phyloP scores from a whole-genome alignment of 2,329 filamentous ascomycete species.

The Hypoxylon sp. region DNA sequence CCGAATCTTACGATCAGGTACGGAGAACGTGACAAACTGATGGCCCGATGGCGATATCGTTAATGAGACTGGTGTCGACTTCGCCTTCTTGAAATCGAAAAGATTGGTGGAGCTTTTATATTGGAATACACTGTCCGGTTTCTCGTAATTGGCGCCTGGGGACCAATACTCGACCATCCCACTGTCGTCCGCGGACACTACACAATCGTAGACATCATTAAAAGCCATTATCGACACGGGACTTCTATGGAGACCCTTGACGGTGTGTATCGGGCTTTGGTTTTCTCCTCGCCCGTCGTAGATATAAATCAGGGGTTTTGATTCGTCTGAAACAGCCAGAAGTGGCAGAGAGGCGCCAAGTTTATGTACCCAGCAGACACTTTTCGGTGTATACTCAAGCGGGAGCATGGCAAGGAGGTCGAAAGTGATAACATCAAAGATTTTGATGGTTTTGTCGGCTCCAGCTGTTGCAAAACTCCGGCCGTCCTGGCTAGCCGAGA shows the following conservation, averaged over 20 bases:
- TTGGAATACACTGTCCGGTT: slow-evolving; percentile 91
- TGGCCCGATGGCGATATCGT: slow-evolving; percentile 88
- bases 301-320: slow-evolving; percentile 80
- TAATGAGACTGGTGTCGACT: slow-evolving; percentile 84
- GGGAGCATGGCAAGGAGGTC: slow-evolving; percentile 86
- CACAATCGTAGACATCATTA: slow-evolving; percentile 90
- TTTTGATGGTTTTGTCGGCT: slow-evolving; percentile 82
- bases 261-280: slow-evolving; percentile 79
- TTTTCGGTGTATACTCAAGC: slow-evolving; percentile 81
- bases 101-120: slow-evolving; percentile 95
- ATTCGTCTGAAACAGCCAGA: slow-evolving; percentile 84
- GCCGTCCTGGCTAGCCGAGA: slow-evolving; percentile 90
- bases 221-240: slow-evolving; percentile 89
- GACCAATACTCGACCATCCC: slow-evolving; percentile 99
- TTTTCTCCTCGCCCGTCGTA: slow-evolving; percentile 93
- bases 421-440: slow-evolving; percentile 87
- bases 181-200: slow-evolving; percentile 87
- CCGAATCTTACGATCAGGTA: slow-evolving; percentile 93
- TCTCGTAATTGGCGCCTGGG: slow-evolving; percentile 84
- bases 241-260: slow-evolving; percentile 84
- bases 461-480: slow-evolving; percentile 94
- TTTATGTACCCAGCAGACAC: slow-evolving; percentile 92
- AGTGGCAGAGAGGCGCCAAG: slow-evolving; percentile 89
- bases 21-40: slow-evolving; percentile 89
- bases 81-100: slow-evolving; percentile 97